Evolutionary conservation across 257 asterid species (phyloP).

Genomic region (Scutellaria minor): DNA sequence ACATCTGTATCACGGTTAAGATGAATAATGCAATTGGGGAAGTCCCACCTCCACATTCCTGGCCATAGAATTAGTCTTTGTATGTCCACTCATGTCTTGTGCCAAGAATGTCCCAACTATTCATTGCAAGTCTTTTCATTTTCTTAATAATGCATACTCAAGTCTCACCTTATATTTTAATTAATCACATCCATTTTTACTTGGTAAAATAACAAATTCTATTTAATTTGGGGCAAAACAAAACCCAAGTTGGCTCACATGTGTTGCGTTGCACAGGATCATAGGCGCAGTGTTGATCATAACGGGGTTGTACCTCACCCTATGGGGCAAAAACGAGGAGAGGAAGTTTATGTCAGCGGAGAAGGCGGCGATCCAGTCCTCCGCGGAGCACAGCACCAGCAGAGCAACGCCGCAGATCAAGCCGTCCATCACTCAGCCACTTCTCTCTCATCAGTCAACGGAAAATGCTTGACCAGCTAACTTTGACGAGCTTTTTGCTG

Average conservation of each 20-base stretch:
- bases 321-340: conserved; percentile 96
- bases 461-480: conserved; percentile 54
- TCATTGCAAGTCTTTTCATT: conserved; percentile 27
- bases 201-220: too few relatives aligned
- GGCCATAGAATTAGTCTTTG: conserved; percentile 24
- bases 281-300: conserved; percentile 89
- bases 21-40: background rate
- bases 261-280: conserved; percentile 54
- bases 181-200: too few relatives aligned
- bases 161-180: too few relatives aligned
- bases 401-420: conserved; percentile 54
- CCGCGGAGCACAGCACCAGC: conserved; percentile 60
- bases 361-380: conserved; percentile 54
- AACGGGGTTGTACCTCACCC: conserved; percentile 80
- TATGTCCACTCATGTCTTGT: background rate
- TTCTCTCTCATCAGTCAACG: conserved; percentile 66
- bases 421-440: conserved; percentile 85
- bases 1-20: background rate
- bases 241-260: too few relatives aligned
- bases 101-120: conserved; percentile 31
- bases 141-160: conserved; percentile 37
- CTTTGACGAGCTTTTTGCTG: conserved; percentile 45
- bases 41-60: conserved; percentile 24
- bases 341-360: conserved; percentile 51
- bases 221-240: too few relatives aligned